Base-by-base conservation (phyloP, 352 stramenopile genomes). In the Globisporangium mamillatum region DNA sequence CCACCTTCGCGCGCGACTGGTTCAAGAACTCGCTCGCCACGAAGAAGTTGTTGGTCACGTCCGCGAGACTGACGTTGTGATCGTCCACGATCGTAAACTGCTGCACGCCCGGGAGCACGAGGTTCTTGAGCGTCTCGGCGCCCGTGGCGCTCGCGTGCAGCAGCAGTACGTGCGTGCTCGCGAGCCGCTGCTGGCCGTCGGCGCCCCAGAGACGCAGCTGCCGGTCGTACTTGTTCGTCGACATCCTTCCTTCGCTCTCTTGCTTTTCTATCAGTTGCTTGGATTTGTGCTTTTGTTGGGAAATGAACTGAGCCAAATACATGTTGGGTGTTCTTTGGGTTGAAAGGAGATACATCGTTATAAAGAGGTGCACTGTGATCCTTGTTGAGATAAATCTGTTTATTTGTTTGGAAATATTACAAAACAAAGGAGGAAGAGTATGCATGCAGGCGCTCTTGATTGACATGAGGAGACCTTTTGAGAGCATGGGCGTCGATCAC, bases 81-180 rank as follows among this genome's bases (percentile, higher is more conserved):
- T 97, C 94, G 84, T 99, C 98, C 8, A 99, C 67, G 20, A 99
- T 89, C 29, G 92, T 96, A 74, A 99, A 98, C 36, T 78, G 79
- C 59, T 93, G 80, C 20, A 97, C 77, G 22, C 93, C 85, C 18
- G 93, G 93, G 32, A 98, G 78, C 60, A 98, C 92, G 25, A 99
- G 79, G 83, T 99, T 99, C 84, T 99, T 99, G 59, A 99, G 83
- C 32, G 95, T 97, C 82, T 99, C 97, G 1, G 97, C 97, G 14
- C 94, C 97, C 4, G 93, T 98, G 10, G 97, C 87, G 18, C 93
- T 89, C 1, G 96, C 92, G 27, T 96, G 80, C 9, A 99, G 56
- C 22, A 99, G 80, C 32, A 99, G 75, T 10, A 99, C 86, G 72
- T 93, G 83, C 56, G 94, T 96, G 48, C 74, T 84, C 36, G 86